Evolutionary conservation across 2,329 filamentous ascomycete genomes (phyloP), one percentile per base, ranked within the genome.

Genomic region (Diaporthe australafricana): DNA sequence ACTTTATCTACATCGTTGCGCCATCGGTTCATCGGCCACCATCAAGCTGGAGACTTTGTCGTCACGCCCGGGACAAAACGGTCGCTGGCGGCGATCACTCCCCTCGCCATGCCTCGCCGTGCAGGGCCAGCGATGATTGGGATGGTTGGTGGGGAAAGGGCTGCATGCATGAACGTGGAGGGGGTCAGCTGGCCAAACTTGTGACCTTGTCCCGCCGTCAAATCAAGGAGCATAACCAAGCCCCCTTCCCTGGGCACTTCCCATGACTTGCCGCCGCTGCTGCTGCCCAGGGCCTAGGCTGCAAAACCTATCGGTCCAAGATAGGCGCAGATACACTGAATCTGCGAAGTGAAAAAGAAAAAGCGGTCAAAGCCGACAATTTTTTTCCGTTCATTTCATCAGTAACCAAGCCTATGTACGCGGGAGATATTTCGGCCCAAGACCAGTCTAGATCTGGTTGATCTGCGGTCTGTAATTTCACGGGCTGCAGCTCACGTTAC

Each of bases 141-240:
- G 67, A 69, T 50, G 56, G 60, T 38, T 65, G 60, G 60, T 65
- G 60, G 60, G 60, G 60, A 65, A 65, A 50, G 60, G 30, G 30
- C 60, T 65, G 67, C 35, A 38, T 69, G 67, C 67, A 69, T 69
- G 67, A 69, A 69, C 67, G 42, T 68, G 53, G 53, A 56, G 66
- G 67, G 67, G 67, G 67, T 69, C 67, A 69, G 67, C 67, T 60
- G 67, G 67, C 38, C 45, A 38, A 50, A 60, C 53, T 60, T 69
- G 67, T 69, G 67, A 69, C 67, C 60, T 69, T 50, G 50, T 48
- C 45, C 67, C 53, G 47, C 67, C 45, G n/a, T 69, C 53, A 60
- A 60, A 69, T 60, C 67, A 60, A 38, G 42, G 38, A 35, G 66
- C 53, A 48, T 45, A 53, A 56, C 32, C 50, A 40, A 67, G 48